phyloP scores from a whole-genome alignment of 257 asterid species.

The Rehmannia glutinosa region DNA sequence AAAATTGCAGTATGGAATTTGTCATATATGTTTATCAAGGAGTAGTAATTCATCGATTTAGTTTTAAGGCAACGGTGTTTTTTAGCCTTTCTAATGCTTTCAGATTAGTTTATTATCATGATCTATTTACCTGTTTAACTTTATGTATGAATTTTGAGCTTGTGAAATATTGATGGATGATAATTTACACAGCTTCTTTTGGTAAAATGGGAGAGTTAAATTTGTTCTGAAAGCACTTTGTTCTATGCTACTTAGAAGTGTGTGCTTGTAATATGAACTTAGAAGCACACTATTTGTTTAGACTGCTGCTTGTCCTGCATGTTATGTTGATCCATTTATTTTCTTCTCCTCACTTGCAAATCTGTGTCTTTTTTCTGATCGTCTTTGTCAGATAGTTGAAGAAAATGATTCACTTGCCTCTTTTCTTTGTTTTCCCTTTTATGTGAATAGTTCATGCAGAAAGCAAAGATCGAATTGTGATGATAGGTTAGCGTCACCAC shows the following conservation, averaged over 20 bases:
- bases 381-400: not conserved
- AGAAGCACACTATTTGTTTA: not conserved
- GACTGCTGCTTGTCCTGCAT: not conserved
- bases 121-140: too few species aligned
- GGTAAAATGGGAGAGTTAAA: not conserved
- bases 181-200: not conserved
- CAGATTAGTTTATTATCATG: too few species aligned
- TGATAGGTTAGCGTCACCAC: not conserved
- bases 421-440: not conserved
- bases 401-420: not conserved
- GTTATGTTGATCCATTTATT: not conserved
- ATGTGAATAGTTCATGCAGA: not conserved
- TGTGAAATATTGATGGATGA: too few species aligned
- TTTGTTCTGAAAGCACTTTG: not conserved
- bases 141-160: too few species aligned
- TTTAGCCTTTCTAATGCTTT: too few species aligned
- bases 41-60: too few species aligned
- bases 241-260: not conserved
- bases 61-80: too few species aligned
- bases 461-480: not conserved
- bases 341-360: not conserved
- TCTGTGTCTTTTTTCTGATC: not conserved
- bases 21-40: too few species aligned
- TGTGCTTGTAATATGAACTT: too few species aligned
- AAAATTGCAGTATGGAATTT: too few species aligned